Conservation (phyloP, 495 filamentous ascomycete species). For the Chlorociboria aeruginascens region DNA sequence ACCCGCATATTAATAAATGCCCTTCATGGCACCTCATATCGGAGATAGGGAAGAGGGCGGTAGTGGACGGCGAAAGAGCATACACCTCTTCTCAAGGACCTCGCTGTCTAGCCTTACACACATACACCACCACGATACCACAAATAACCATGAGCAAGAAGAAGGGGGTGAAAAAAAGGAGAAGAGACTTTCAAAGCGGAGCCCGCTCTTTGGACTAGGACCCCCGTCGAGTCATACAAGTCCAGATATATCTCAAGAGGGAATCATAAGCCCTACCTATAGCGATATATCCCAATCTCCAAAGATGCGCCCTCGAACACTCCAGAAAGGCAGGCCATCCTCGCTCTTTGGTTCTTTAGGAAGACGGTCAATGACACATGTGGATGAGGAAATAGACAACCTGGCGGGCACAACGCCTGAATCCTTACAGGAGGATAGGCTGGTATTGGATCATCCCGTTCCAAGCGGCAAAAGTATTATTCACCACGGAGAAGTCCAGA, state of each 20-base stretch:
- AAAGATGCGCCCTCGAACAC: constrained; percentile 11
- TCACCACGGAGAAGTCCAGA: constrained; percentile 63
- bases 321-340: constrained; percentile 16
- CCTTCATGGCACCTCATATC: constrained; percentile 4
- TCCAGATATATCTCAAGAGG: constrained; percentile 7
- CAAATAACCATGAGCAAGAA: not conserved
- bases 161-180: constrained; percentile 8
- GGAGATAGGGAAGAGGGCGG: not conserved
- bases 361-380: constrained; percentile 7
- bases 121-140: constrained; percentile 13
- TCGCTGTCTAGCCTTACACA: constrained; percentile 4
- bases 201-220: constrained; percentile 14
- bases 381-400: constrained; percentile 10
- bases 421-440: constrained; percentile 1
- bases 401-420: constrained; percentile 7
- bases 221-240: not conserved
- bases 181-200: constrained; percentile 11
- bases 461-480: constrained; percentile 8
- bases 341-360: constrained; percentile 20
- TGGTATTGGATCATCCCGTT: not conserved
- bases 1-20: constrained; percentile 3
- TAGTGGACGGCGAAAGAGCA: constrained; percentile 12
- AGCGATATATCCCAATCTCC: constrained; percentile 10
- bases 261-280: constrained; percentile 9
- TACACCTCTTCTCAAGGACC: constrained; percentile 9